Conservation (phyloP, 805 yeast genomes). For the Lachancea nothofagi region DNA sequence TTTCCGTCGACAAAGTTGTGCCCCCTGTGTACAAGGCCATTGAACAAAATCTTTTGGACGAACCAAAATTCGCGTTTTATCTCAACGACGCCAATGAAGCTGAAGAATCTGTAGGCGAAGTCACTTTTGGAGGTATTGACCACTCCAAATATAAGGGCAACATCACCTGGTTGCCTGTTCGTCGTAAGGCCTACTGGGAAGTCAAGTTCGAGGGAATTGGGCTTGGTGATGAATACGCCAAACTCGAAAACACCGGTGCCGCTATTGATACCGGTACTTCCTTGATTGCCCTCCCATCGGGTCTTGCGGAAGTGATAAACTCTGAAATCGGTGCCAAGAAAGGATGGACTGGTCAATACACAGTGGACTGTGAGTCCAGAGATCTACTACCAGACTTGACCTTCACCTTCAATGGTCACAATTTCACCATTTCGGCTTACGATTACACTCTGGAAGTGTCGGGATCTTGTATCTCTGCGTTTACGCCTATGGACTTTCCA, state of each 20-base stretch:
- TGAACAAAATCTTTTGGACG: slow-evolving; percentile 72
- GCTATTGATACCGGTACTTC: slow-evolving; percentile 99
- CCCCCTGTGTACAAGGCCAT: slow-evolving; percentile 95
- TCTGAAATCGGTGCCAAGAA: slow-evolving; percentile 95
- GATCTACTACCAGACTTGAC: slow-evolving; percentile 86
- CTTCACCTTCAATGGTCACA: slow-evolving; percentile 81
- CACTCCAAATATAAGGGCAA: slow-evolving; percentile 71
- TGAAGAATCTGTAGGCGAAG: slow-evolving; percentile 71
- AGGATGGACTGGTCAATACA: slow-evolving; percentile 96
- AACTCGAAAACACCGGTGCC: slow-evolving; percentile 80
- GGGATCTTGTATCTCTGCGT: slow-evolving; percentile 93
- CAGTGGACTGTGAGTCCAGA: slow-evolving; percentile 84
- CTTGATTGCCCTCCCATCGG: slow-evolving; percentile 88
- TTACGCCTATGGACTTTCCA: slow-evolving; percentile 97
- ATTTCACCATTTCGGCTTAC: slow-evolving; percentile 82
- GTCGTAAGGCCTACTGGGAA: slow-evolving; percentile 99
- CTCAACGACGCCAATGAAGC: slow-evolving; percentile 72
- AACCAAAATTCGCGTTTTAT: slow-evolving; percentile 82
- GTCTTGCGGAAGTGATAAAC: slow-evolving; percentile 91
- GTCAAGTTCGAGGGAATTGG: slow-evolving; percentile 87
- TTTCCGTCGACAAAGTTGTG: slow-evolving; percentile 80
- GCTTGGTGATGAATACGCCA: slow-evolving; percentile 88
- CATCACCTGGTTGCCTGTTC: slow-evolving; percentile 91
- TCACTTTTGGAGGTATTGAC: slow-evolving; percentile 94
- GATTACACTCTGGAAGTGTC: slow-evolving; percentile 93